Evolutionary conservation across 148 eudicot species (phyloP), one percentile per base, ranked within the genome.

Genomic region (Diospyros lotus): DNA sequence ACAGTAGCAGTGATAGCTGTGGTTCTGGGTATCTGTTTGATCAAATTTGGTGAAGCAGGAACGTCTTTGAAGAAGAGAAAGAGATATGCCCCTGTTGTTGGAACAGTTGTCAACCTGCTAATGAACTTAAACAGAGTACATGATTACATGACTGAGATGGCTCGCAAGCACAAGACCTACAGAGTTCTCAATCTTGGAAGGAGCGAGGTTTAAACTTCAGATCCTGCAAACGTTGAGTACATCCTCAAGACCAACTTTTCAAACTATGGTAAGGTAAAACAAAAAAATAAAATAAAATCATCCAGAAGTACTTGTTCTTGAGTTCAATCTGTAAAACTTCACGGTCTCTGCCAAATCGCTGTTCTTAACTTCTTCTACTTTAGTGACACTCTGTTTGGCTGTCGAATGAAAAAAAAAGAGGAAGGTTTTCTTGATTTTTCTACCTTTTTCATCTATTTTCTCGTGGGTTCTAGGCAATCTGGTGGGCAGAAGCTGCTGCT

Each of bases 61-160:
- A 28, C 28, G 28, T 28, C 28, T 28, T 28, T 28, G 28, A 28
- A 28, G 28, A 28, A 28, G 28, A 28, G 0, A 61, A 10, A 59
- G 50, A 1, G 46, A 75, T 71, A 73, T 76, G 67, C 85, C 79
- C 85, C 86, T 8, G 76, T 83, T 28, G 83, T 70, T 1, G 86
- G 83, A 9, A 48, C 80, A 1, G 72, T 79, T 12, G 1, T 71
- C 8, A 43, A 53, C 40, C 80, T 41, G 41, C 77, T 81, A 12
- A 18, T 77, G 38, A 72, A 77, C 71, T 77, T 76, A 54, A 54
- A 55, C 58, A 73, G 59, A 68, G 77, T 81, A 1, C 58, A 38
- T 13, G 75, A 77, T 77, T 77, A 77, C 71, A 52, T 39, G n/a
- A 77, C 72, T 10, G 50, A 66, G 4, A 76, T 77, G 15, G 77